Percentiles rank a stretch among this genome's conserved stretches.
phyloP scores from a whole-genome alignment of 2,329 filamentous ascomycete genomes.

The Furcasterigmium furcatum region DNA sequence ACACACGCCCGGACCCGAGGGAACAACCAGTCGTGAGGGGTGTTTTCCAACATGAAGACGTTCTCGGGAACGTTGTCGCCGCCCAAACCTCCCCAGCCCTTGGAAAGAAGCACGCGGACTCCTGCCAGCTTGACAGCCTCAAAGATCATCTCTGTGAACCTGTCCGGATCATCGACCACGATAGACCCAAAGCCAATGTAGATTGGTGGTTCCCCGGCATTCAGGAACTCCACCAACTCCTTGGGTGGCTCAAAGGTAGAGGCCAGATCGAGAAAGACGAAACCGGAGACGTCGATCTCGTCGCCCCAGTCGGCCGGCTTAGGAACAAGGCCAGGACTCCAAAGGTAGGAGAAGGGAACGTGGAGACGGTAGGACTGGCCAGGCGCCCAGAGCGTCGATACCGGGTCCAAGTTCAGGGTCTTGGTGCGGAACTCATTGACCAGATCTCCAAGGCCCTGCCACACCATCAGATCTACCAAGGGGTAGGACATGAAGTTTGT shows the following conservation, averaged over 20 bases:
- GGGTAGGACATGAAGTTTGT: conserved; percentile 81
- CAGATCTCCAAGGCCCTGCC: conserved; percentile 82
- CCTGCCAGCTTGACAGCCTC: conserved; percentile 63
- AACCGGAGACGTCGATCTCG: conserved; percentile 72
- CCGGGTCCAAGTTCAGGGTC: conserved; percentile 67
- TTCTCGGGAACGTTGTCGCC: conserved; percentile 56
- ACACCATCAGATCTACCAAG: conserved; percentile 81
- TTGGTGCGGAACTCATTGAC: conserved; percentile 71
- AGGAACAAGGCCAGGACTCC: conserved; percentile 63
- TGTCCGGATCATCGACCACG: conserved; percentile 68
- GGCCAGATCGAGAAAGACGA: conserved; percentile 72
- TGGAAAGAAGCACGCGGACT: conserved; percentile 68
- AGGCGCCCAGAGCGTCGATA: conserved; percentile 75
- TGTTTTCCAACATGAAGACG: conserved; percentile 71
- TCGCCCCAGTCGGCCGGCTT: conserved; percentile 67
- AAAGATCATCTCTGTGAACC: conserved; percentile 69
- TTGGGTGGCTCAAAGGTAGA: conserved; percentile 56
- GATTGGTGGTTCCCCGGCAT: conserved; percentile 55
- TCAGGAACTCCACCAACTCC: conserved; percentile 53
- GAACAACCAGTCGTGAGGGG: conserved; percentile 76
- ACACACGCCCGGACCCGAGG: conserved; percentile 63
- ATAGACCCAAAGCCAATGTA: conserved; percentile 79
- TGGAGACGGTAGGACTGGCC: conserved; percentile 69
- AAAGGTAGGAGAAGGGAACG: conserved; percentile 73
- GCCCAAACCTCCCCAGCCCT: conserved; percentile 73